These are phyloP conservation scores for Dactylellina cionopaga DNA, from an alignment of 2,329 filamentous ascomycete species.

Conservation along the genomic window DNA sequence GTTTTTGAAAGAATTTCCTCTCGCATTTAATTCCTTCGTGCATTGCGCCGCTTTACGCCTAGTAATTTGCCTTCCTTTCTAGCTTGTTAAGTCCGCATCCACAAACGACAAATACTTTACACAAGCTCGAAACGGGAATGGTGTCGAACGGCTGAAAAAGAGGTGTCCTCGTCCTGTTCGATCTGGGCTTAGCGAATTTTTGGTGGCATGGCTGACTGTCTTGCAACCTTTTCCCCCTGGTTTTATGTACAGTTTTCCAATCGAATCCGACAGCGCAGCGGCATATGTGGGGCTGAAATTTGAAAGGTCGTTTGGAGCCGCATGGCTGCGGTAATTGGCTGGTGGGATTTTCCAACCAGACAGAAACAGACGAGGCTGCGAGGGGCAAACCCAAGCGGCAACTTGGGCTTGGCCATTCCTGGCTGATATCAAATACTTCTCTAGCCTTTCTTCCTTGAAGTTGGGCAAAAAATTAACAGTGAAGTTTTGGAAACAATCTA, in stretches of 20 bases:
- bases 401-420: too few relatives aligned
- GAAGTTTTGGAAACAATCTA: too few relatives aligned
- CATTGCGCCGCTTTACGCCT: too few relatives aligned
- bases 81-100: too few relatives aligned
- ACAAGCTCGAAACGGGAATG: slow-evolving; percentile 32
- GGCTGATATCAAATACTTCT: too few relatives aligned
- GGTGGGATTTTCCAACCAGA: background rate
- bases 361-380: background rate
- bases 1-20: too few relatives aligned
- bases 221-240: background rate
- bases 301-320: background rate
- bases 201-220: slow-evolving; percentile 18
- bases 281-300: background rate
- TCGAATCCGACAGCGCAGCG: background rate
- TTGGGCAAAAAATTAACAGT: too few relatives aligned
- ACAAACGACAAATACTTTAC: too few relatives aligned
- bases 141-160: slow-evolving; percentile 43
- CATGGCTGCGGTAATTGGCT: background rate
- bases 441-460: too few relatives aligned
- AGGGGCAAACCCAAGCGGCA: slow-evolving; percentile 16
- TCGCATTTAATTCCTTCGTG: too few relatives aligned
- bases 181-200: background rate
- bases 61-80: background rate
- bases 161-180: too few relatives aligned
- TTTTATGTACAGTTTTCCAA: background rate